These are phyloP conservation scores for Cadophora sp. DNA, from an alignment of 2,329 filamentous ascomycete genomes.

Conservation along the genomic window DNA sequence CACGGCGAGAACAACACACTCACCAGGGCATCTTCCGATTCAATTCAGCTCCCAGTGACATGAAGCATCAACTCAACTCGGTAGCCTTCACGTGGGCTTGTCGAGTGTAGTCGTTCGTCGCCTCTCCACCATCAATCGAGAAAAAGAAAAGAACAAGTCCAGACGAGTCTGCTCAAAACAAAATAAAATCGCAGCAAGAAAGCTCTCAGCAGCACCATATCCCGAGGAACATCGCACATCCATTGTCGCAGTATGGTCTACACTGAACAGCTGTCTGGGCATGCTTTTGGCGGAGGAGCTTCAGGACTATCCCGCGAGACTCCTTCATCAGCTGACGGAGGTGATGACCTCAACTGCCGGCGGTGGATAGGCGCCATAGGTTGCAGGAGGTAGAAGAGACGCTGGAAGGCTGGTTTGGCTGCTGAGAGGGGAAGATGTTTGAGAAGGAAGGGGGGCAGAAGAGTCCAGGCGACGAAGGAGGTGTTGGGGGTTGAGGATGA, in stretches of 20 bases:
- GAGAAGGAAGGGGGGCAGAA: background rate
- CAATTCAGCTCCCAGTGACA: too few species aligned
- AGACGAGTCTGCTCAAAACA: background rate
- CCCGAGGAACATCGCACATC: background rate
- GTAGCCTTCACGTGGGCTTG: too few species aligned
- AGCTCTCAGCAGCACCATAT: constrained; percentile 7
- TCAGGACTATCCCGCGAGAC: background rate
- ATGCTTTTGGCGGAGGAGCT: background rate
- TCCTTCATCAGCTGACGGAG: constrained; percentile 1
- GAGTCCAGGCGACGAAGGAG: background rate
- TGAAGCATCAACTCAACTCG: too few species aligned
- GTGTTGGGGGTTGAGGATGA: background rate
- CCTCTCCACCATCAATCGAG: too few species aligned
- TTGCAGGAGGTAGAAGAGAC: background rate
- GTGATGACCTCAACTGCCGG: background rate
- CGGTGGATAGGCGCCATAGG: background rate
- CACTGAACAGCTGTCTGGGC: background rate
- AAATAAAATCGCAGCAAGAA: background rate
- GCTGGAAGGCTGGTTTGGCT: background rate
- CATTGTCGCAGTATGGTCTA: background rate
- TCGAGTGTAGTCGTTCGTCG: too few species aligned
- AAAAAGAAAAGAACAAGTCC: background rate
- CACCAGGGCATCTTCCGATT: too few species aligned
- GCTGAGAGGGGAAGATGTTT: constrained; percentile 1
- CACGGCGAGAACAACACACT: too few species aligned